Evolutionary conservation across 805 yeast genomes (phyloP), one percentile per base, ranked within the genome.

Genomic region (Zygoascus bituminiphila): DNA sequence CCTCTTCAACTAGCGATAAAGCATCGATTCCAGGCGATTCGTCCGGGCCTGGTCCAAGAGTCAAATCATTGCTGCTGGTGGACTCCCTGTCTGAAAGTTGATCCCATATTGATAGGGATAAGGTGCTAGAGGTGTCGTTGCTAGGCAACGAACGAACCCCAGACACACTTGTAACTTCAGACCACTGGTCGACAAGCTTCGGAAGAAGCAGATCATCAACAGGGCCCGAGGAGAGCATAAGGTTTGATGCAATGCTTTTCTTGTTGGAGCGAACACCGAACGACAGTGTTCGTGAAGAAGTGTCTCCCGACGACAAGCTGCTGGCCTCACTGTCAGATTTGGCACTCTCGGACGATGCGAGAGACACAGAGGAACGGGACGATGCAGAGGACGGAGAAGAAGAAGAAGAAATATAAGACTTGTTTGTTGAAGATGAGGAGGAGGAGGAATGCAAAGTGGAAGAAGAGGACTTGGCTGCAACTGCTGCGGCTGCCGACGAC

Each of bases 401-500:
- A 5, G 40, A 12, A 14, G 10, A 22, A 14, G 44, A 14, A 21
- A 12, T 25, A 19, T 40, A 23, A n/a, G n/a, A n/a, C n/a, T n/a
- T n/a, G n/a, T 22, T 20, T 10, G 26, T 23, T 17, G 14, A n/a
- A 26, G 37, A 20, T 20, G 39, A 17, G 15, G 17, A 17, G 42
- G n/a, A 14, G 19, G 42, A 17, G 22, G 42, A 19, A 21, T 19
- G 17, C 25, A 39, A 17, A 22, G 24, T 14, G 7, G 10, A 20
- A 20, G 44, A 15, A 15, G 33, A 29, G 12, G 47, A 36, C 22
- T 46, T 5, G 23, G 37, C 38, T 4, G 47, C n/a, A 36, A 47
- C 37, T 20, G 47, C 38, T 9, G 51, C 22, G 4, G 46, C 49
- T 23, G 52, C 23, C n/a, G 48, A 26, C 29, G 51, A 33, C 46